Base-by-base conservation (phyloP, 2,329 filamentous ascomycete genomes). In the Orbilia quercus region DNA sequence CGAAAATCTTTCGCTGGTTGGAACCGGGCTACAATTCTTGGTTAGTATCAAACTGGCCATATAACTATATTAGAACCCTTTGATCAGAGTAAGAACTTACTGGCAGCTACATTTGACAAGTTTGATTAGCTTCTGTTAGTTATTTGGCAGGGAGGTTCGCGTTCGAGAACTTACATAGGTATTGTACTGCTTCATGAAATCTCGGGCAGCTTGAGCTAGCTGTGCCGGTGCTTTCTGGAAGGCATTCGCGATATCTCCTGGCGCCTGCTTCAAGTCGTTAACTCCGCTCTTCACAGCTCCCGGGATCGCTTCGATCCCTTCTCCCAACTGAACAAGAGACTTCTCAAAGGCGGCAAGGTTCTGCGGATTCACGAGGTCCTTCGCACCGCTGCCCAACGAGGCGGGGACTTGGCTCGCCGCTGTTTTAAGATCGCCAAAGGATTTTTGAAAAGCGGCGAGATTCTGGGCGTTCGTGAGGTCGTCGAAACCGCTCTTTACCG, bases 181-280 rank as follows among this genome's bases (percentile, higher is more conserved):
- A 63, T 63, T 28, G 18, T 25, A 63, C 34, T 63, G 7, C 16
- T 25, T 16, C n/a, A 50, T 51, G 22, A 63, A 31, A 2, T 42
- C 45, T 1, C 31, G 16, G 44, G 44, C 18, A 50, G 45, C 47
- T 23, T 42, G 4, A 7, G 18, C 12, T 40, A 63, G 36, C 47
- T 63, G 58, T 53, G 28, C 25, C 28, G 58, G 58, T 53, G 58
- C 58, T n/a, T n/a, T n/a, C n/a, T n/a, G n/a, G n/a, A n/a, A n/a
- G 22, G 23, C 42, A 7, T 9, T 18, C 23, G 22, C 31, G 28
- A 63, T 20, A 44, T 28, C 7, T 25, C 34, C 45, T 22, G 25
- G 7, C 3, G 23, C 58, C 28, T 63, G 18, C 7, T 7, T 22
- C 16, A 63, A 63, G 47, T 63, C 58, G 2, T n/a, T 5, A 14